A percentile compares a stretch with the other conserved stretches of the same genome.
phyloP scores from a whole-genome alignment of 768 basidiomycete genomes.

The Lactifluus volemus region DNA sequence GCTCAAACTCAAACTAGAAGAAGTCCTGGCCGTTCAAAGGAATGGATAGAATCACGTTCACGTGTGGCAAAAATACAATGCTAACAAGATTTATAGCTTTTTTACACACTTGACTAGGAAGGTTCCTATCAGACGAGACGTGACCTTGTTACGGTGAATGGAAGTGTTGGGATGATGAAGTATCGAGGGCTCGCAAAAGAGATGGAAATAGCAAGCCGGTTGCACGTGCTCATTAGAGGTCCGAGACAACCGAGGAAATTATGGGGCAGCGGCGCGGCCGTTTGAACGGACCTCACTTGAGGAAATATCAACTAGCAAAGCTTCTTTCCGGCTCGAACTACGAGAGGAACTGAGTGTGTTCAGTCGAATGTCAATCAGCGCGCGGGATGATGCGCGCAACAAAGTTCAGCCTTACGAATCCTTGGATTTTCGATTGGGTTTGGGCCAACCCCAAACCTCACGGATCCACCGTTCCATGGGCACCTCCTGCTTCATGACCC shows the following conservation, averaged over 20 bases:
- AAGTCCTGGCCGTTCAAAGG: not conserved
- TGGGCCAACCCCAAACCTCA: slow-evolving; percentile 75
- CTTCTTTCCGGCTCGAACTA: slow-evolving; percentile 27
- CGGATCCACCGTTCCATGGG: slow-evolving; percentile 87
- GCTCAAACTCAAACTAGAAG: not conserved
- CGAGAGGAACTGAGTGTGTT: slow-evolving; percentile 21
- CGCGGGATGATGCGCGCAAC: slow-evolving; percentile 3
- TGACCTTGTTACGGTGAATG: slow-evolving; percentile 3
- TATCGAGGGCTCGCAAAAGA: not conserved
- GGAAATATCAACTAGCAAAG: not conserved
- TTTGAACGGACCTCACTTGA: not conserved
- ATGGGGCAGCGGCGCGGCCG: slow-evolving; percentile 3
- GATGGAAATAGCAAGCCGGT: slow-evolving; percentile 9
- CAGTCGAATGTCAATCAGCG: slow-evolving; percentile 7
- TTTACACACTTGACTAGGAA: slow-evolving; percentile 15
- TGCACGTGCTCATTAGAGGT: not conserved
- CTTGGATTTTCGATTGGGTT: slow-evolving; percentile 27
- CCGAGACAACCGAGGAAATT: slow-evolving; percentile 11
- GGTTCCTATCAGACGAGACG: slow-evolving; percentile 9
- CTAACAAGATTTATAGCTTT: slow-evolving; percentile 5
- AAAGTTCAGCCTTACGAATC: slow-evolving; percentile 23
- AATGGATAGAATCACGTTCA: slow-evolving; percentile 4
- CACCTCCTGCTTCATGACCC: slow-evolving; percentile 70
- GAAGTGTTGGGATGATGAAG: slow-evolving; percentile 9
- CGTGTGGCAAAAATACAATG: slow-evolving; percentile 11